These are phyloP conservation scores for Penicillium sp. DNA, from an alignment of 2,329 filamentous ascomycete species.

Conservation along the genomic window DNA sequence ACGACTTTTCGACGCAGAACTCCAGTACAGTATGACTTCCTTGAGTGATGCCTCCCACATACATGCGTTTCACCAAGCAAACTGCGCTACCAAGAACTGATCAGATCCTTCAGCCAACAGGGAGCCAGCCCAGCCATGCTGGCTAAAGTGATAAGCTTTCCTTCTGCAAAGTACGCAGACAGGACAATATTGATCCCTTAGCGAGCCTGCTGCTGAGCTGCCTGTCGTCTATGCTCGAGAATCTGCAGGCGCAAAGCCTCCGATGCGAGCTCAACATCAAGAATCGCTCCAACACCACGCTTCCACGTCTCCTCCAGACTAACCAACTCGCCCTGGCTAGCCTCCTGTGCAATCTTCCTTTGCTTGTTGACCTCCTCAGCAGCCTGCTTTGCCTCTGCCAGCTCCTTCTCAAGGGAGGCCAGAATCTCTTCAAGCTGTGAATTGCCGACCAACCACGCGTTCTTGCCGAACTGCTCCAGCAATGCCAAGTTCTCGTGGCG, in stretches of 20 bases:
- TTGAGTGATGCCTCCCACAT: background rate
- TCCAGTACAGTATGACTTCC: background rate
- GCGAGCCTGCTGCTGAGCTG: slow-evolving; percentile 35
- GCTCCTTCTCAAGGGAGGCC: slow-evolving; percentile 66
- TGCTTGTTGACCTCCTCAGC: slow-evolving; percentile 70
- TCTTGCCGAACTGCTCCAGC: slow-evolving; percentile 79
- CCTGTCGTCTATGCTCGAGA: slow-evolving; percentile 55
- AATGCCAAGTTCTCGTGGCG: slow-evolving; percentile 63
- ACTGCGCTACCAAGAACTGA: background rate
- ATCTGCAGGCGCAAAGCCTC: slow-evolving; percentile 67
- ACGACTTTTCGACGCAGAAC: background rate
- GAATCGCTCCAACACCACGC: slow-evolving; percentile 68
- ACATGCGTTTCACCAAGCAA: slow-evolving; percentile 4
- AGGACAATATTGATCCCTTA: slow-evolving; percentile 11
- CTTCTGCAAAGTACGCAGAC: background rate
- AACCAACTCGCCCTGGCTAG: slow-evolving; percentile 66
- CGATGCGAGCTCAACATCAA: slow-evolving; percentile 83
- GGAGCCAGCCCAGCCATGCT: background rate
- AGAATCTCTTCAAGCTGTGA: slow-evolving; percentile 71
- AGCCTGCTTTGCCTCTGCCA: slow-evolving; percentile 63
- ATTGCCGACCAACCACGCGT: slow-evolving; percentile 87
- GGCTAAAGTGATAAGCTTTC: background rate
- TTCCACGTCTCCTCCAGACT: slow-evolving; percentile 76
- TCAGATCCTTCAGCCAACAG: background rate
- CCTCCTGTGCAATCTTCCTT: slow-evolving; percentile 67